These are phyloP conservation scores for Termitomyces sp. DNA, from an alignment of 768 basidiomycete genomes.

Conservation along the genomic window DNA sequence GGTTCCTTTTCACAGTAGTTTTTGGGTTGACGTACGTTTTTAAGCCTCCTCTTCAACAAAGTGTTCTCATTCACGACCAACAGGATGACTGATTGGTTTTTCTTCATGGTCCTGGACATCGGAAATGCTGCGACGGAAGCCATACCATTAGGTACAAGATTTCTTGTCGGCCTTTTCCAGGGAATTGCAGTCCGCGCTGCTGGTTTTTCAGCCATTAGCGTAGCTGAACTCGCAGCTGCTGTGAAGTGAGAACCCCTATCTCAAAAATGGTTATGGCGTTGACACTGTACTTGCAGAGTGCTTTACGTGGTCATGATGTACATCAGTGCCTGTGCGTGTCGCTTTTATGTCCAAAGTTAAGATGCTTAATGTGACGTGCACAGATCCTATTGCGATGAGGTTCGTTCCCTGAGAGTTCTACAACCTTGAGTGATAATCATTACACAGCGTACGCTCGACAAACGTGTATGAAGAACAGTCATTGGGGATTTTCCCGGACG, in stretches of 20 bases:
- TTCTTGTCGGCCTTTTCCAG: constrained; percentile 76
- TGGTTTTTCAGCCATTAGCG: constrained; percentile 74
- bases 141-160: constrained; percentile 66
- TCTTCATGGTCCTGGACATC: constrained; percentile 85
- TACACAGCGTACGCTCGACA: constrained; percentile 74
- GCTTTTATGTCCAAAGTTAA: background rate
- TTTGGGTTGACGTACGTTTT: constrained; percentile 58
- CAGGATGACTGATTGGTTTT: constrained; percentile 83
- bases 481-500: constrained; percentile 65
- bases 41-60: no score
- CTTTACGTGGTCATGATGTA: constrained; percentile 95
- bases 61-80: background rate
- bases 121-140: constrained; percentile 62
- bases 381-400: constrained; percentile 83
- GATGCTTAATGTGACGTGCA: background rate
- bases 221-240: constrained; percentile 78
- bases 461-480: constrained; percentile 94
- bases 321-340: constrained; percentile 66
- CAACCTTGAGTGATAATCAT: background rate
- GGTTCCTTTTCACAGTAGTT: constrained; percentile 77
- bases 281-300: constrained; percentile 42
- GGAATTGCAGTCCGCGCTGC: constrained; percentile 78
- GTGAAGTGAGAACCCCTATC: constrained; percentile 57
- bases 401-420: constrained; percentile 17
- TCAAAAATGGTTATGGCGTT: background rate